Evolutionary conservation across 139 green algal genomes (phyloP), one percentile per base, ranked within the genome.

Genomic region (Prasinococcaceae sp.): DNA sequence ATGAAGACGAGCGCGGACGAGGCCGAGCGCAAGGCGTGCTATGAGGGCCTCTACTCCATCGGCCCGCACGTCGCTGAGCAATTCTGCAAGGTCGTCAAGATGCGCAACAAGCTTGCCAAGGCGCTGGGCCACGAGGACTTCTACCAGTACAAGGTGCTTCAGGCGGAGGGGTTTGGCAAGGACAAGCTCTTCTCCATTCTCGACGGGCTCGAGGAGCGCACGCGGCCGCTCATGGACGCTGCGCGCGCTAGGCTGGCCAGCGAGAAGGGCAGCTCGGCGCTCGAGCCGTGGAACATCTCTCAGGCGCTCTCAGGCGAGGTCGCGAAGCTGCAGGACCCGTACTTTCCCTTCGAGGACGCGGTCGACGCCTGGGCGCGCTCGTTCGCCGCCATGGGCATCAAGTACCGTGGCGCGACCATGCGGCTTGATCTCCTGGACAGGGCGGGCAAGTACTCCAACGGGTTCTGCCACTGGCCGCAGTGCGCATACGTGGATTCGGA

Each of bases 91-190:
- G 83, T 92, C 50, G 74, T 92, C 8, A 85, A 83, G 63, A 39
- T 74, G 53, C 73, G 82, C 55, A 88, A 92, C 68, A 25, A 53
- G 42, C 69, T 92, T 39, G 82, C 82, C 0, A 30, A 42, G 17
- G 39, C 62, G 40, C 37, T 74, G 10, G 82, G 82, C 20, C 84
- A 61, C 48, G 50, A 77, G 50, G 71, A 88, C 66, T 92, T 72
- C 45, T 92, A 88, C 38, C 75, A 84, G 38, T 77, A 75, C 48
- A 90, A 84, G 73, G 68, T 74, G 33, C 12, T 32, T 10, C 61
- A 86, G 72, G 76, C 82, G 9, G 82, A 92, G 70, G 82, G 82
- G 20, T 85, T 92, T 56, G 63, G 57, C 65, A 83, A 87, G 76
- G 26, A 26, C 0, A 55, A 53, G 6, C 73, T 87, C 58, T 92